Evolutionary conservation across 352 stramenopile species (phyloP).

Genomic region (Phytopythium oedochilum): DNA sequence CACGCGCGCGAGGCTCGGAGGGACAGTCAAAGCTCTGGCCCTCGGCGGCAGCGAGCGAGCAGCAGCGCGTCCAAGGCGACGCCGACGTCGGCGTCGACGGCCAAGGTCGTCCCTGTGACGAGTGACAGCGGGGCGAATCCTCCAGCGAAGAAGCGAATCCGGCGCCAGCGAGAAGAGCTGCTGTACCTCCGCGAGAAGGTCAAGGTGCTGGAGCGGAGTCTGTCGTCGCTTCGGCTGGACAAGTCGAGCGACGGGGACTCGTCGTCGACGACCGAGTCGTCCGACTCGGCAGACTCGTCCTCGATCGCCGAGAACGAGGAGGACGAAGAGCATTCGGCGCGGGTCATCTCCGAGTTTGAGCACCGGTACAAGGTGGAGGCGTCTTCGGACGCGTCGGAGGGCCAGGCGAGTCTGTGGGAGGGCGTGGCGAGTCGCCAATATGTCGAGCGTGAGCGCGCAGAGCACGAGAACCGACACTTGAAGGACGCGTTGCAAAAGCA

Average conservation of each 20-base stretch:
- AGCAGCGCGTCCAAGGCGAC: not conserved
- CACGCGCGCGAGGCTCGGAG: not conserved
- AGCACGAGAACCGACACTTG: constrained; percentile 38
- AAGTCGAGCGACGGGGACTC: not conserved
- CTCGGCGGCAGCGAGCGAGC: not conserved
- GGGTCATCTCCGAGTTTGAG: constrained; percentile 3
- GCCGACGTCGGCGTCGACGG: constrained; percentile 8
- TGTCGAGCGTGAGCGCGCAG: constrained; percentile 24
- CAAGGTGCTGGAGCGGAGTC: constrained; percentile 31
- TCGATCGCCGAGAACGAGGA: not conserved
- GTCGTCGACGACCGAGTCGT: not conserved
- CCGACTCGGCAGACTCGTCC: not conserved
- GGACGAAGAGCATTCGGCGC: not conserved
- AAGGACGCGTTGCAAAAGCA: constrained; percentile 30
- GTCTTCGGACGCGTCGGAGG: not conserved
- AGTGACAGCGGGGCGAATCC: not conserved
- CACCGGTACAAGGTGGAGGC: not conserved
- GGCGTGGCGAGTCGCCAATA: constrained; percentile 31
- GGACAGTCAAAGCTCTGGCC: not conserved
- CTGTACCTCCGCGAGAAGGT: constrained; percentile 40
- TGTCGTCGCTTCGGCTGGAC: constrained; percentile 15
- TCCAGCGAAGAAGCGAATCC: constrained; percentile 30
- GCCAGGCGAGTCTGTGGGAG: constrained; percentile 21
- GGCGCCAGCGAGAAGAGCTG: constrained; percentile 36
- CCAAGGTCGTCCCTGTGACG: constrained; percentile 5